Evolutionary conservation across 2,329 filamentous ascomycete genomes (phyloP).

Genomic region (Mycosphaerelloides madeirae): DNA sequence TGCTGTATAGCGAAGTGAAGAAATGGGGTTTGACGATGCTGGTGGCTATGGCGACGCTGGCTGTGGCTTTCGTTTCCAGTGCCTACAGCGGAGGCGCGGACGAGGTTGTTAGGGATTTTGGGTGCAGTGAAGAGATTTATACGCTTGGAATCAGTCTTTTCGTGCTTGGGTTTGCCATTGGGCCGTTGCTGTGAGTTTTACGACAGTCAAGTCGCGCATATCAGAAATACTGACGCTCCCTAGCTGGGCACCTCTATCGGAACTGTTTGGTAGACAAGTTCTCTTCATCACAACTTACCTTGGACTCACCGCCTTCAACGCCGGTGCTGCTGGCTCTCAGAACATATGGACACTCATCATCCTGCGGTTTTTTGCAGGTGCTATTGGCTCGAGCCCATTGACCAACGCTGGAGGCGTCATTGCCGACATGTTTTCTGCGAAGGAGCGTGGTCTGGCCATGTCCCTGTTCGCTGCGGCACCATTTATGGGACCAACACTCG

Average conservation of each 20-base stretch:
- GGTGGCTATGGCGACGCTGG: conserved; percentile 63
- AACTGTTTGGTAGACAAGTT: conserved; percentile 51
- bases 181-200: conserved; percentile 29
- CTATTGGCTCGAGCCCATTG: conserved; percentile 41
- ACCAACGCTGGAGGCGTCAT: conserved; percentile 46
- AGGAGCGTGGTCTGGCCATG: conserved; percentile 48
- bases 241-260: conserved; percentile 56
- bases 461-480: conserved; percentile 63
- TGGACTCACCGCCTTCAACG: conserved; percentile 38
- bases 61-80: conserved; percentile 64
- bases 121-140: conserved; percentile 49
- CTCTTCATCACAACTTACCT: conserved; percentile 36
- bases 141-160: conserved; percentile 62
- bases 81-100: conserved; percentile 58
- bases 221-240: conserved; percentile 48
- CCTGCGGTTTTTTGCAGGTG: conserved; percentile 43
- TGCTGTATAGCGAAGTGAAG: conserved; percentile 51
- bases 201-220: background rate
- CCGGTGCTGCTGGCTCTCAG: conserved; percentile 39
- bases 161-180: conserved; percentile 58
- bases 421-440: conserved; percentile 43
- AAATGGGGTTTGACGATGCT: conserved; percentile 64
- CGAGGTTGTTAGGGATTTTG: conserved; percentile 54
- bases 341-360: conserved; percentile 43
- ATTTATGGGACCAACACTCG: conserved; percentile 60